Evolutionary conservation across 108 stramenopile genomes (phyloP), one percentile per base, ranked within the genome.

Genomic region (Skeletonema costatum): DNA sequence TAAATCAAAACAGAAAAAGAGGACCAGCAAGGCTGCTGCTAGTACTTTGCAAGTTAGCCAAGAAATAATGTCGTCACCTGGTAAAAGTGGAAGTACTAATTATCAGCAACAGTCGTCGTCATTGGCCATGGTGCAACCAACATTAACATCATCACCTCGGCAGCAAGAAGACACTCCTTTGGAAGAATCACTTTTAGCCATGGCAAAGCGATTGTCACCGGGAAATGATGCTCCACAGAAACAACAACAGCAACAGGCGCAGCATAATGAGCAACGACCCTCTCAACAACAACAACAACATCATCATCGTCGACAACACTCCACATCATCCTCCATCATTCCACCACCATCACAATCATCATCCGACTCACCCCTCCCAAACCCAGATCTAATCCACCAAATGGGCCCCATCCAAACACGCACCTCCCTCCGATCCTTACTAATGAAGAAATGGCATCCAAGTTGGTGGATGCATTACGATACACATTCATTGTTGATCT

Each of bases 391-490:
- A 32, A 71, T 84, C 11, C 78, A 61, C 3, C n/a, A 64, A 32
- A 53, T 41, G 32, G 85, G 85, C 14, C 74, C 80, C 14, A 86
- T 82, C 21, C n/a, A 80, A 44, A 70, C 82, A 10, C 82, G 85
- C 9, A 82, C 85, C 6, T 72, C 82, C 2, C 70, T 82, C 31
- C 85, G 85, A 16, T 68, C 76, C 11, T 70, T 86, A 1, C 70
- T 86, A 12, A 73, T 86, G 77, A 86, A 86, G 60, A 86, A 83
- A 36, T 86, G 85, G 85, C 58, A 75, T 68, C 70, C 19, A 19
- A 61, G 59, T 14, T 69, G 72, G 14, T 86, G 82, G 82, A 80
- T 83, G 69, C 74, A 70, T 33, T 80, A 80, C 29, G 82, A 77
- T 41, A 59, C 62, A 10, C 60, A 75, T 21, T 36, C 78, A 2